These are phyloP conservation scores for Dentipellis sp. DNA, from an alignment of 768 basidiomycete species.

Conservation along the genomic window DNA sequence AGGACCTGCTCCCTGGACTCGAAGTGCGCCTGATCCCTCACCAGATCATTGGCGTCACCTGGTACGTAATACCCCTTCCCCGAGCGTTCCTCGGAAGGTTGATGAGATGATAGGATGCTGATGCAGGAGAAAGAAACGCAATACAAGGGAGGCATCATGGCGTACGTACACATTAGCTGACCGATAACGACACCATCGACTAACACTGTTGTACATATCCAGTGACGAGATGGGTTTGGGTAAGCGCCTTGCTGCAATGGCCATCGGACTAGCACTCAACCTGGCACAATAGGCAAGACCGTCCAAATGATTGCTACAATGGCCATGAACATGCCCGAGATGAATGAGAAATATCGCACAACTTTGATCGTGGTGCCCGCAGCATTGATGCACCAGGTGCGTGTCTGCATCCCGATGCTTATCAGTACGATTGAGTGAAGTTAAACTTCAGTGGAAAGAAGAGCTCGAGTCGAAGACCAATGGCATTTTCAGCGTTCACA, in stretches of 20 bases:
- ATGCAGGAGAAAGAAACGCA: constrained; percentile 40
- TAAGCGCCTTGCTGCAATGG: no score
- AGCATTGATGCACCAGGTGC: constrained; percentile 61
- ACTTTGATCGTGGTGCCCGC: constrained; percentile 74
- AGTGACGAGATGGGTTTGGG: constrained; percentile 63
- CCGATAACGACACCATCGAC: not conserved
- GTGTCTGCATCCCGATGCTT: not conserved
- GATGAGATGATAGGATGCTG: constrained; percentile 34
- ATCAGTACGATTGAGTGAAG: no score
- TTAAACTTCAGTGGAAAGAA: constrained; percentile 49
- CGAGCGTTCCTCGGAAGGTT: not conserved
- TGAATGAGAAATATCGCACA: constrained; percentile 36
- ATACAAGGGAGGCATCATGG: constrained; percentile 57
- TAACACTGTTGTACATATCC: not conserved
- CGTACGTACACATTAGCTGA: constrained; percentile 26
- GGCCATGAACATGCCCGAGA: constrained; percentile 49
- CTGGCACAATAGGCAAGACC: constrained; percentile 40
- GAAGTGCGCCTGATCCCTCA: constrained; percentile 65
- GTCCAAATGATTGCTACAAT: constrained; percentile 78
- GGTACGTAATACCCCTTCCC: constrained; percentile 23
- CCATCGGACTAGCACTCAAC: no score
- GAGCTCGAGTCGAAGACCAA: constrained; percentile 65
- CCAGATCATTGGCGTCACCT: constrained; percentile 70
- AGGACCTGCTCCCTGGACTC: constrained; percentile 56
- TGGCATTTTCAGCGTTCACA: constrained; percentile 47